These are phyloP conservation scores for Leishmania martiniquensis DNA, from an alignment of 208 protist genomes.

Conservation along the genomic window DNA sequence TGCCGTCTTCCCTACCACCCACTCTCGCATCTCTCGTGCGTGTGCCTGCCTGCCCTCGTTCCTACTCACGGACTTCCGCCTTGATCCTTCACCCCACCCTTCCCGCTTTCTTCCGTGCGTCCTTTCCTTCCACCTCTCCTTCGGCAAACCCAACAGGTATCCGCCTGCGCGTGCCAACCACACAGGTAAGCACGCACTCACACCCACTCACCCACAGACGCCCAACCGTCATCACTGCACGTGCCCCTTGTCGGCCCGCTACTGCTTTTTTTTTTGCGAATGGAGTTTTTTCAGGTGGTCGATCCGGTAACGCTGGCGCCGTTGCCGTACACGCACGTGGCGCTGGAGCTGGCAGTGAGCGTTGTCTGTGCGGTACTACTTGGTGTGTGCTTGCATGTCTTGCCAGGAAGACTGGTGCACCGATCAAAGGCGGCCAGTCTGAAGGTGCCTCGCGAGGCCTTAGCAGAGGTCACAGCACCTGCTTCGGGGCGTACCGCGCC, in stretches of 20 bases:
- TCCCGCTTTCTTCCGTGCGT: background rate
- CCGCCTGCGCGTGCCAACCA: too few relatives aligned
- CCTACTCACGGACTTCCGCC: background rate
- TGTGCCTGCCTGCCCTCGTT: background rate
- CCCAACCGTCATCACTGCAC: background rate
- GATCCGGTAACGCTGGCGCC: constrained; percentile 17
- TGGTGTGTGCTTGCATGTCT: constrained; percentile 27
- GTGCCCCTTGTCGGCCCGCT: background rate
- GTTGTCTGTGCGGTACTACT: constrained; percentile 19
- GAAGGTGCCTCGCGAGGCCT: background rate
- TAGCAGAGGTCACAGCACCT: too few relatives aligned
- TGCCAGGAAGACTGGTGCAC: constrained; percentile 32
- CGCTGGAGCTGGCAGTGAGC: constrained; percentile 23
- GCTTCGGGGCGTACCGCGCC: background rate
- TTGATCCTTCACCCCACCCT: background rate
- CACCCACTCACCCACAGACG: too few relatives aligned
- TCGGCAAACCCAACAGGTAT: background rate
- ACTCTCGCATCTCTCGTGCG: background rate
- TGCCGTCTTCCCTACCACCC: background rate
- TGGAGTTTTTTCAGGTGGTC: constrained; percentile 48
- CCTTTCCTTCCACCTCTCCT: background rate
- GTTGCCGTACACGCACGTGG: constrained; percentile 9
- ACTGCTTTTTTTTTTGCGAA: background rate
- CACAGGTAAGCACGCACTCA: too few relatives aligned
- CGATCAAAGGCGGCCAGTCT: background rate